Percentiles rank a stretch among this genome's conserved stretches.
These are phyloP conservation scores for Teratosphaeria pseudoeucalypti DNA, from an alignment of 2,329 filamentous ascomycete species.

Conservation along the genomic window DNA sequence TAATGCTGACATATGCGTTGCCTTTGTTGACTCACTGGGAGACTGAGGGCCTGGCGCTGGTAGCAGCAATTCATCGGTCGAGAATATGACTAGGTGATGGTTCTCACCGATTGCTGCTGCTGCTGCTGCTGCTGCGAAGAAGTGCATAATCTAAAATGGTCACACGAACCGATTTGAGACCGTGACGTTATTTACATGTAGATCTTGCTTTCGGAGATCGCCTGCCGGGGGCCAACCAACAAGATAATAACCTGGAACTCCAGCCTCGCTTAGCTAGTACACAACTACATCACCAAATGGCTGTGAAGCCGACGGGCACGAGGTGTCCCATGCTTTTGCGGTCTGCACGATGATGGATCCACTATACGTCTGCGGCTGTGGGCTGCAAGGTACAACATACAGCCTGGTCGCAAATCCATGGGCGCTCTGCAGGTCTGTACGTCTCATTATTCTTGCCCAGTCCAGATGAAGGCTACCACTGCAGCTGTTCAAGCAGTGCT, in stretches of 20 bases:
- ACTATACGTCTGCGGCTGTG: not conserved
- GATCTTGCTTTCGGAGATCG: not conserved
- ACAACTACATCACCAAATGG: not conserved
- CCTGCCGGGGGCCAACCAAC: not conserved
- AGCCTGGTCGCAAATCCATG: not conserved
- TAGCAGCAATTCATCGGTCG: too few relatives aligned
- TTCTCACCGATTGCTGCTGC: too few relatives aligned
- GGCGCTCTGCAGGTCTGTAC: not conserved
- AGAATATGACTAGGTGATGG: too few relatives aligned
- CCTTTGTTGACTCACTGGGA: not conserved
- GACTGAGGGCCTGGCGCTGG: too few relatives aligned
- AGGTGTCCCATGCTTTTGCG: not conserved
- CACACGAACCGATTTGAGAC: not conserved
- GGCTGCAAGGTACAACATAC: not conserved
- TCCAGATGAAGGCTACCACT: not conserved
- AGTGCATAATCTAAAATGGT: not conserved
- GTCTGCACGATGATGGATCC: constrained; percentile 9
- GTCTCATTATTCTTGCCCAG: not conserved
- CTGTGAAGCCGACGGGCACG: not conserved
- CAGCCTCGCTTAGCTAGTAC: not conserved
- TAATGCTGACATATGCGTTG: not conserved
- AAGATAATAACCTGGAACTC: not conserved
- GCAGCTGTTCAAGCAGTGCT: constrained; percentile 6
- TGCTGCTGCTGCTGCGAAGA: too few relatives aligned
- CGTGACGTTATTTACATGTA: not conserved